Base-by-base conservation (phyloP, 176 grass and related monocot genomes). In the Oryza coarctata region DNA sequence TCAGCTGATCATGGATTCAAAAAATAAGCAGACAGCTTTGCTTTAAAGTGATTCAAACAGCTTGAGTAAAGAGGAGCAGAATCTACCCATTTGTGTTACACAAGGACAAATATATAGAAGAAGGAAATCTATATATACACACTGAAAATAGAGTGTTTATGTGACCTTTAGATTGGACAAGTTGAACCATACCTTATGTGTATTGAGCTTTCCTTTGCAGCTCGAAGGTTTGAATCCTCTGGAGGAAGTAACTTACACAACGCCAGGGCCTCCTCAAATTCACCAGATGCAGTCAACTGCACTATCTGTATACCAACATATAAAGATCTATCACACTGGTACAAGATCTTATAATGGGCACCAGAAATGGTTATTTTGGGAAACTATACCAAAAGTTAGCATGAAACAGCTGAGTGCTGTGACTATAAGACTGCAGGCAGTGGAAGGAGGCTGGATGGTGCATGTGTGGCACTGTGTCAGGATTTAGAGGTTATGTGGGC, bases 171-270 rank as follows among this genome's bases (percentile, higher is more conserved):
- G 41, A 82, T 32, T 35, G 18, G 44, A 28, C 47, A 80, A 47
- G 23, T 43, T 79, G 73, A 63, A 62, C 22, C 40, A 85, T 87
- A 95, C 96, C 96, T 99, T 72, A 99, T 92, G 77, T 95, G 96
- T 85, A 99, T 99, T 86, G 93, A 95, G 83, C 92, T 95, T 89
- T 99, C 96, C 74, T 95, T 99, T 47, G 93, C 87, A 70, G 90
- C 90, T 88, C 93, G 93, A 74, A 99, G 90, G 78, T 84, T 93
- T 71, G 96, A 95, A 86, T 99, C 96, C 89, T 99, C 93, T 3
- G 93, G 96, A 88, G 96, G 91, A 85, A 99, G 93, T 80, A 99
- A 81, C 85, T 94, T 99, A 68, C 96, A 99, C 64, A 99, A 87
- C 12, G 91, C 87, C 86, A 99, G 90, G 0, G 96, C 96, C 87